Evolutionary conservation across 805 yeast genomes (phyloP).

Genomic region (Kregervanrija delftensis): DNA sequence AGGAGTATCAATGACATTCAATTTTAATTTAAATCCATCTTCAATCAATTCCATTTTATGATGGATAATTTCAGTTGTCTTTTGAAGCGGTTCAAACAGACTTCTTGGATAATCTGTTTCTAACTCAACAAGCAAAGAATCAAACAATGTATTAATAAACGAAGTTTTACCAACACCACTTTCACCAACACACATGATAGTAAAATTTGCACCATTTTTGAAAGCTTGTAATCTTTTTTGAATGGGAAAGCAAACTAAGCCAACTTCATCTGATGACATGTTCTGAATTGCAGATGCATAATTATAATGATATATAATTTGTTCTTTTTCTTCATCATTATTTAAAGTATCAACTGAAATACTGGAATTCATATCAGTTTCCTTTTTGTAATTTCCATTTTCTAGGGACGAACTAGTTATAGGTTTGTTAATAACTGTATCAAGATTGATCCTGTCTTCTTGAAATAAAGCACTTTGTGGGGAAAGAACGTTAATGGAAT

Average conservation of each 20-base stretch:
- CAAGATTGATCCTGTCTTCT: constrained; percentile 3
- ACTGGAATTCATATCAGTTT: not conserved
- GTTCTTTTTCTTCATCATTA: constrained; percentile 8
- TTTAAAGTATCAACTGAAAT: not conserved
- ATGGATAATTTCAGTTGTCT: constrained; percentile 27
- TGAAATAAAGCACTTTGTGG: constrained; percentile 2
- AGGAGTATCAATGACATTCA: constrained; percentile 65
- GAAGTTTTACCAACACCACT: constrained; percentile 81
- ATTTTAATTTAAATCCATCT: constrained; percentile 47
- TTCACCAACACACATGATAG: constrained; percentile 81
- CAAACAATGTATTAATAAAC: constrained; percentile 74
- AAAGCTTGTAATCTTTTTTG: constrained; percentile 26
- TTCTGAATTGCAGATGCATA: constrained; percentile 21
- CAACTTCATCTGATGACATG: constrained; percentile 21
- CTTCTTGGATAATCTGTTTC: constrained; percentile 16
- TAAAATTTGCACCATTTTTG: constrained; percentile 65
- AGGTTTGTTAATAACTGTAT: not conserved
- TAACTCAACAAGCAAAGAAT: constrained; percentile 32
- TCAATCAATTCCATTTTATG: constrained; percentile 51
- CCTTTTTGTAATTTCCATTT: not conserved
- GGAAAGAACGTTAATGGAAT: constrained; percentile 2
- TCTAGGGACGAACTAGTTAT: not conserved
- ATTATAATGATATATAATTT: constrained; percentile 18
- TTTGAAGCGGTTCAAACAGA: constrained; percentile 18
- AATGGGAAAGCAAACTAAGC: constrained; percentile 24